Evolutionary conservation across 371 early-diverging fungal species (phyloP).

Genomic region (Rhizopus stolonifer): DNA sequence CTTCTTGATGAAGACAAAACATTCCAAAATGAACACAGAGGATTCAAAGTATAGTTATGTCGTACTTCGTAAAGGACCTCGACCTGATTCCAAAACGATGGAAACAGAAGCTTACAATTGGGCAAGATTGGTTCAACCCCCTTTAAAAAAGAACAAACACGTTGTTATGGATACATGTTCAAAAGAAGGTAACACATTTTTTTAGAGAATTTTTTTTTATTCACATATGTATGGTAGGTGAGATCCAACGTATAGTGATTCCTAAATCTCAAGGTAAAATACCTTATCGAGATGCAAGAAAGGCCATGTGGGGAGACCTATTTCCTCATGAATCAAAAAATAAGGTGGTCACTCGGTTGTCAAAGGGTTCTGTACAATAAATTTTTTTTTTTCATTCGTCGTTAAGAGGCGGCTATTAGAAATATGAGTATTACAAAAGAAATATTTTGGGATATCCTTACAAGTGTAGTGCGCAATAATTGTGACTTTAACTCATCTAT

Average conservation of each 20-base stretch:
- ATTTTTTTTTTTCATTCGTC: not conserved
- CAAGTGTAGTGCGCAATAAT: conserved; percentile 41
- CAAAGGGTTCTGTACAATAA: conserved; percentile 8
- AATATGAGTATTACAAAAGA: not conserved
- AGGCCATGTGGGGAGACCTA: conserved; percentile 80
- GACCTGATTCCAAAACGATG: conserved; percentile 37
- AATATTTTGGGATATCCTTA: conserved; percentile 8
- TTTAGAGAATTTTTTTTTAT: not conserved
- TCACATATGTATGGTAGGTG: conserved; percentile 21
- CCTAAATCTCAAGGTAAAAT: conserved; percentile 77
- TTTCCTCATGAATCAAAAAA: conserved; percentile 78
- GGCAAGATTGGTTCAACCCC: conserved; percentile 72
- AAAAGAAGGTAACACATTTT: conserved; percentile 38
- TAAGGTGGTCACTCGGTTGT: conserved; percentile 33
- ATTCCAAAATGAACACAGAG: conserved; percentile 66
- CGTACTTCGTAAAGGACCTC: conserved; percentile 66
- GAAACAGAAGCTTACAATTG: conserved; percentile 58
- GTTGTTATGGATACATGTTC: conserved; percentile 74
- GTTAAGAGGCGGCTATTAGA: not conserved
- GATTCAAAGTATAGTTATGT: conserved; percentile 82
- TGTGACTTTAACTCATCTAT: conserved; percentile 50
- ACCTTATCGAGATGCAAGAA: conserved; percentile 75
- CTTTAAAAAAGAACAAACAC: conserved; percentile 77
- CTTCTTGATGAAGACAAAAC: conserved; percentile 77
- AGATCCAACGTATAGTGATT: conserved; percentile 69